A percentile compares a stretch with the other conserved stretches of the same genome.
Evolutionary conservation across 306 rosid genomes (phyloP).

Genomic region (Luffa aegyptiaca): DNA sequence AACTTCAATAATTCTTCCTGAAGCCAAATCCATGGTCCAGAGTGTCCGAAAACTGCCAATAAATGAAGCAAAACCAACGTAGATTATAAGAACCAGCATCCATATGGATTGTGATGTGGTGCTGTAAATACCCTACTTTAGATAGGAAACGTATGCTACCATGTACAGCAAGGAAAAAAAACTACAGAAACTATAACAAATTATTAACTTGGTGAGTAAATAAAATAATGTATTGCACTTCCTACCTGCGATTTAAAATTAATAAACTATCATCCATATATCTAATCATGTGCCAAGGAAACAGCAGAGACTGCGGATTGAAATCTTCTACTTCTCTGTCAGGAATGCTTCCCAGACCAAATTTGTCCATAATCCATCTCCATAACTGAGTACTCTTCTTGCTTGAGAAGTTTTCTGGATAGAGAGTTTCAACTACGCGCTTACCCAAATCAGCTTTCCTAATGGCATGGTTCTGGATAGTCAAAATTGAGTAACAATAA

Average conservation of each 20-base stretch:
- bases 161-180: not conserved
- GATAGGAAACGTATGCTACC: not conserved
- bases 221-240: not conserved
- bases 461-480: conserved; percentile 73
- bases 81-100: not conserved
- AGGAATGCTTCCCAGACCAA: conserved; percentile 43
- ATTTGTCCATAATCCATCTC: conserved; percentile 51
- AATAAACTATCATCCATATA: conserved; percentile 44
- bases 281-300: conserved; percentile 86
- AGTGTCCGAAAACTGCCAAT: conserved; percentile 53
- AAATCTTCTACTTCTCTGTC: conserved; percentile 38
- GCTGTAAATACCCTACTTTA: not conserved
- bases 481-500: conserved; percentile 2
- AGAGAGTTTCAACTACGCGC: conserved; percentile 59
- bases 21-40: conserved; percentile 63
- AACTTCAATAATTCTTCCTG: conserved; percentile 41
- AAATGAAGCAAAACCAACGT: conserved; percentile 4
- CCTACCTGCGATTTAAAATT: conserved; percentile 57
- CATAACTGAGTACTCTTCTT: conserved; percentile 39
- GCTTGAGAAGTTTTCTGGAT: conserved; percentile 32
- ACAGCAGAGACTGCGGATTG: conserved; percentile 39
- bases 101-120: not conserved
- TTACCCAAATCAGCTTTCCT: conserved; percentile 74
- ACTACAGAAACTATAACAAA: not conserved
- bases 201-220: not conserved